Evolutionary conservation across 2,329 filamentous ascomycete genomes (phyloP), one percentile per base, ranked within the genome.

Genomic region (Neonectria sp.): DNA sequence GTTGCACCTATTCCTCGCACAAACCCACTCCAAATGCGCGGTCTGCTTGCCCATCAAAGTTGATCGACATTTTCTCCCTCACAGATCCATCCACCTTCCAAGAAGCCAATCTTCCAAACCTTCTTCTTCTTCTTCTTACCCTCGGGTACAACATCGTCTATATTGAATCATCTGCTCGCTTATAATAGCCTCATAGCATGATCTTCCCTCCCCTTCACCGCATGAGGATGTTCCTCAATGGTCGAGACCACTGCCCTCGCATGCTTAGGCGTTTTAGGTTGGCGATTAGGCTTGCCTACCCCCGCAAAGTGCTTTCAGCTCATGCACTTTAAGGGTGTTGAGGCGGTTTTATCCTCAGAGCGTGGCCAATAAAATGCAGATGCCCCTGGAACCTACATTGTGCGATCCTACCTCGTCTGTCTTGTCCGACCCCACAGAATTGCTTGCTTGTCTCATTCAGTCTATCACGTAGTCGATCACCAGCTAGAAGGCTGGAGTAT

Each of bases 261-360:
- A 64, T 58, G 52, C 25, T 69, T 68, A 61, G 68, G 59, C 58
- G 62, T 74, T 73, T 73, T 55, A 68, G 61, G 58, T 52, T 62
- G 13, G 12, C 48, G 65, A 67, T 63, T 67, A 71, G 37, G 72
- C 58, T 69, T 64, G 37, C 40, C 13, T 51, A 53, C 40, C 69
- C 55, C 68, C 51, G 61, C 61, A 59, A 58, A 49, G 25, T 56
- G 35, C 67, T 11, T 66, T 72, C 73, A 75, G 73, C 73, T 73
- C 67, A 65, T 68, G 71, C 70, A 71, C 25, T 33, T 15, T 27
- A 11, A 29, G 8, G 40, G 37, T n/a, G 51, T 37, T 57, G 60
- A 59, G 45, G 35, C 57, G 35, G 65, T 61, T 60, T 57, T 55
- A 63, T 52, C 40, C 31, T 21, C 21, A 8, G 1, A 49, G 11